Base-by-base conservation (phyloP, 495 filamentous ascomycete species). In the Tuber brumale region DNA sequence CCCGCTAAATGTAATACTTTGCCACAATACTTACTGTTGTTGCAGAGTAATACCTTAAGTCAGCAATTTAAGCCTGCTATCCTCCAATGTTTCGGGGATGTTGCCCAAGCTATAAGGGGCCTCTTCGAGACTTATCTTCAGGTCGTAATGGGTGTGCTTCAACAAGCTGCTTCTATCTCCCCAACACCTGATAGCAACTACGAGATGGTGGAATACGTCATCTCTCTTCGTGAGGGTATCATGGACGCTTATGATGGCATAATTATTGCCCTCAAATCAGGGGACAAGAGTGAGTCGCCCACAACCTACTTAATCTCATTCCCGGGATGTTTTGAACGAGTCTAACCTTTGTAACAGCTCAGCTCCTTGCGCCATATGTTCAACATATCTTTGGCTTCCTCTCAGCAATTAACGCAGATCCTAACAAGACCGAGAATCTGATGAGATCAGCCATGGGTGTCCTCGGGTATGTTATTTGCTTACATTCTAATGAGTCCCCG, bases 201-300 rank as follows among this genome's bases (percentile, higher is more conserved):
- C 75, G 95, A 99, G 80, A 96, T 97, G 91, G 89, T 94, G 45
- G 95, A 98, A 84, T 99, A 99, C 82, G 90, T 99, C 77, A 89
- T 96, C 77, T 96, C 94, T 23, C 89, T 99, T 72, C 90, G 95
- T 74, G 95, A 99, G 83, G 95, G 95, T 81, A 97, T 98, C 75
- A 97, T 97, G 92, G 95, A 99, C 88, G 95, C 95, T 23, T 99
- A 97, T 93, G 94, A 93, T 83, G 95, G 95, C 81, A 94, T 95
- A 70, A 92, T 99, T 77, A 89, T 94, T 83, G 93, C 95, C 45
- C 92, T 97, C 90, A 97, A 95, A 88, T 85, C 87, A 70, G 91
- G 87, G 70, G 88, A 88, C 85, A 94, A 94, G 84, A 89, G 91
- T 94, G 85, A 84, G 90, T 85, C 19, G n/a, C 27, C n/a, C 18